A percentile compares a stretch with the other conserved stretches of the same genome.
Conservation (phyloP, 768 basidiomycete genomes). For the Boletales sp. region DNA sequence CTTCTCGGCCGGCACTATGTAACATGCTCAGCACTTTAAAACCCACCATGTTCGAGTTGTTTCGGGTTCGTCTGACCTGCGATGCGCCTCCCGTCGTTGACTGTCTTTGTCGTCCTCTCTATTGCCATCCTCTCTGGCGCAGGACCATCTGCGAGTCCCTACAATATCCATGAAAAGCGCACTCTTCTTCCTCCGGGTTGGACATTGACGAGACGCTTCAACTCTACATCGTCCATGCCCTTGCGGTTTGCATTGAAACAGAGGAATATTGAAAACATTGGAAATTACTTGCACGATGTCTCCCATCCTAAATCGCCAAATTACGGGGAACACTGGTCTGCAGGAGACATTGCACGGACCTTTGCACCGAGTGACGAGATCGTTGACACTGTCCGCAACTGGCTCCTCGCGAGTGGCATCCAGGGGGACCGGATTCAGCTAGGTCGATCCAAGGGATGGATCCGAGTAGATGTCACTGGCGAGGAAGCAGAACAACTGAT, state of each 20-base stretch:
- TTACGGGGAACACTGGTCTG: constrained; percentile 33
- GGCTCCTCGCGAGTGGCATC: constrained; percentile 29
- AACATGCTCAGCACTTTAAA: no score
- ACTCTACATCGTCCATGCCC: constrained; percentile 25
- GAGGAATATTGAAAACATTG: constrained; percentile 26
- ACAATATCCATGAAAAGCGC: constrained; percentile 41
- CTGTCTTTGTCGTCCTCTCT: constrained; percentile 6
- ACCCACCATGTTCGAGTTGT: no score
- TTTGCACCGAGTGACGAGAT: constrained; percentile 27
- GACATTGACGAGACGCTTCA: constrained; percentile 34
- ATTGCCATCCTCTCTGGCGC: constrained; percentile 17
- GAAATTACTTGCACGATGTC: constrained; percentile 24
- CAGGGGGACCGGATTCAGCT: constrained; percentile 14
- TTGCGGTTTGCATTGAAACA: constrained; percentile 33
- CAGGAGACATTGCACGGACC: constrained; percentile 22
- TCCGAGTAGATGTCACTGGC: constrained; percentile 26
- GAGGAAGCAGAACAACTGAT: constrained; percentile 32
- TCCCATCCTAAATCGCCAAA: constrained; percentile 32
- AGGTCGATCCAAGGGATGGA: constrained; percentile 20
- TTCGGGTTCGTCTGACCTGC: background rate
- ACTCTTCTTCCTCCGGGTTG: constrained; percentile 33
- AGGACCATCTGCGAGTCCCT: constrained; percentile 9
- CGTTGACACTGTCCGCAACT: constrained; percentile 20
- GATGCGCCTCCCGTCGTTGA: constrained; percentile 10
- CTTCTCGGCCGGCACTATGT: no score